Evolutionary conservation across 148 eudicot species (phyloP), one percentile per base, ranked within the genome.

Genomic region (Suaeda aralocaspica): DNA sequence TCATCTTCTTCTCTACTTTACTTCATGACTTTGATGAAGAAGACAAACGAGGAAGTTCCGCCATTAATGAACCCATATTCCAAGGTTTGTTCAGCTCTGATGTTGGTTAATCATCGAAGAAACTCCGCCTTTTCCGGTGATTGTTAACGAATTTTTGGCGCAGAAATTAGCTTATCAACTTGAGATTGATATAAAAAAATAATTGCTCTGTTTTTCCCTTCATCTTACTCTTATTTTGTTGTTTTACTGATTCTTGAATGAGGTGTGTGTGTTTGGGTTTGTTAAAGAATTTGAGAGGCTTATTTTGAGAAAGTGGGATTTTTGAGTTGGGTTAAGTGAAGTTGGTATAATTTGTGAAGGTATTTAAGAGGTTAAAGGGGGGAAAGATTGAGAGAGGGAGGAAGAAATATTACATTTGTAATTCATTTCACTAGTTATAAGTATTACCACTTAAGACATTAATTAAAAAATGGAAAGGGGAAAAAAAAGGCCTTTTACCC

Each of bases 11-110:
- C n/a, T n/a, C n/a, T n/a, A n/a, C n/a, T n/a, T n/a, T n/a, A n/a
- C n/a, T n/a, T n/a, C n/a, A n/a, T n/a, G n/a, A 31, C 13, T 30
- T 11, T 62, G 5, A 63, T 3, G 77, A 59, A 16, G 69, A 36
- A 28, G 77, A 69, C 31, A 70, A 24, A 5, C 48, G 57, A 44
- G 69, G 76, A 0, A 67, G 51, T 7, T 61, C 68, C 12, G 59
- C 67, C 66, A 65, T 71, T 36, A 76, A 42, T 29, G 80, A 51
- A 19, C 66, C 63, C 70, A 77, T 36, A 72, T 71, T 77, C 69
- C 68, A 45, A 29, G 58, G 22, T 59, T 14, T 50, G 66, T 42
- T 59, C 45, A 14, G 44, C 13, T 12, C n/a, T 42, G 29, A 59
- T 28, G 46, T 60, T 30, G 59, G 30, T 36, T 62, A 7, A 24